Percentiles rank a stretch among this genome's conserved stretches.
These are phyloP conservation scores for Exophiala bonariae DNA, from an alignment of 2,329 filamentous ascomycete species.

Conservation along the genomic window DNA sequence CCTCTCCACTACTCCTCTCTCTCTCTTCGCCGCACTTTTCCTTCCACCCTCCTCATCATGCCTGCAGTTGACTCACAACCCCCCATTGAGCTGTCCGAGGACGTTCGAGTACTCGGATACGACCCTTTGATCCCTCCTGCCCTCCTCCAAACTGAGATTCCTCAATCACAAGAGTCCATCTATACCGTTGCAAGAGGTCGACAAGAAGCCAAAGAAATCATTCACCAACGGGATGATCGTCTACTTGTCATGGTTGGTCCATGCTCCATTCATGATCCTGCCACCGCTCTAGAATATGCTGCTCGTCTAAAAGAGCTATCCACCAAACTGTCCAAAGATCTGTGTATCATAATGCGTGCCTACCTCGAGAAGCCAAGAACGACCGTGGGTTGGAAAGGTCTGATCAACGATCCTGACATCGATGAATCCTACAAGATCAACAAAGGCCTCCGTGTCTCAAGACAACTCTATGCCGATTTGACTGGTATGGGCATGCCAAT, in stretches of 20 bases:
- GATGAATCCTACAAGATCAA: constrained; percentile 99
- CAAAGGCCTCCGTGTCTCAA: constrained; percentile 83
- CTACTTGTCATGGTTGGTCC: constrained; percentile 84
- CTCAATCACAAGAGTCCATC: constrained; percentile 48
- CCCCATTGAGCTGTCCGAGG: constrained; percentile 24
- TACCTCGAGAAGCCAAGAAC: constrained; percentile 99
- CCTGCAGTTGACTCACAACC: constrained; percentile 20
- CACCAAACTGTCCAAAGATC: constrained; percentile 83
- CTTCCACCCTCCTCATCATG: constrained; percentile 48
- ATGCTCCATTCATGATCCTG: constrained; percentile 95
- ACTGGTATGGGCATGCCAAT: constrained; percentile 93
- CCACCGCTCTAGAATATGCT: constrained; percentile 90
- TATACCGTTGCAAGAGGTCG: constrained; percentile 60
- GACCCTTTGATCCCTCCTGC: constrained; percentile 91
- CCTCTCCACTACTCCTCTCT: constrained; percentile 1
- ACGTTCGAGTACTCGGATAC: constrained; percentile 72
- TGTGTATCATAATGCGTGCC: constrained; percentile 94
- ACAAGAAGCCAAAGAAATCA: constrained; percentile 60
- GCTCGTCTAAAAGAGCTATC: constrained; percentile 76
- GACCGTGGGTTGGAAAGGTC: constrained; percentile 96
- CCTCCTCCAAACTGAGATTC: constrained; percentile 91
- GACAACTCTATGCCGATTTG: constrained; percentile 90
- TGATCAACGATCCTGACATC: constrained; percentile 98
- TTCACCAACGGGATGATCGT: constrained; percentile 61
- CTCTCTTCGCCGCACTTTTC: constrained; percentile 44